Evolutionary conservation across 2,329 filamentous ascomycete genomes (phyloP), one percentile per base, ranked within the genome.

Genomic region (Cytospora paraplurivora): DNA sequence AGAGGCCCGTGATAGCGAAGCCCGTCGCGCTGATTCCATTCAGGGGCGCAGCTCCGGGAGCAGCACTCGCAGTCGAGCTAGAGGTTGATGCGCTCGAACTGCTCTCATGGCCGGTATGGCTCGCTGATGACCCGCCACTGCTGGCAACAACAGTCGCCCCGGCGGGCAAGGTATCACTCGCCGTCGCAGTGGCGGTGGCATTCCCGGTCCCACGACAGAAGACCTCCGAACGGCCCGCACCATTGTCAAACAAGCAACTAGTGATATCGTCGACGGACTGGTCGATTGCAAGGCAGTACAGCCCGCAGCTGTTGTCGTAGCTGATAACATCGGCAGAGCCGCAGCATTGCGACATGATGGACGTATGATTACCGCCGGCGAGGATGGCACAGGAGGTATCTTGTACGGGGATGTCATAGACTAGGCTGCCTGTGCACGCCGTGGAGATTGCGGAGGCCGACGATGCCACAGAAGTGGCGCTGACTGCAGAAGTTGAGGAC

Each of bases 351-450:
- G 57, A 34, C 62, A 66, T 77, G 64, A 79, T 73, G 44, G 76
- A 72, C 58, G 77, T 74, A 72, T 78, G 71, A 67, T 80, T 79
- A 6, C 72, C 71, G 66, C 71, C 72, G 63, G 72, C 72, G 33
- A 76, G 70, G 56, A 81, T 72, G 3, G 75, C 82, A 70, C 82
- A 84, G 49, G 76, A 77, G 17, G 75, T 71, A 64, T 83, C 80
- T 27, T 71, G 68, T 44, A 73, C 72, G 17, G 81, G 81, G 47
- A 79, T 76, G 63, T 78, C 68, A 71, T 76, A 83, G 65, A 78
- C 69, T 60, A 67, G 72, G 62, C 68, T 51, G 34, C 64, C 49
- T 19, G 3, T 21, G 38, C 64, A 66, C 35, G 41, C 38, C 2
- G 64, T 62, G 21, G 8, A 17, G 41, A 38, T 55, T 15, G 60